Conservation (phyloP, 805 yeast genomes). For the Yarrowia yakushimensis region DNA sequence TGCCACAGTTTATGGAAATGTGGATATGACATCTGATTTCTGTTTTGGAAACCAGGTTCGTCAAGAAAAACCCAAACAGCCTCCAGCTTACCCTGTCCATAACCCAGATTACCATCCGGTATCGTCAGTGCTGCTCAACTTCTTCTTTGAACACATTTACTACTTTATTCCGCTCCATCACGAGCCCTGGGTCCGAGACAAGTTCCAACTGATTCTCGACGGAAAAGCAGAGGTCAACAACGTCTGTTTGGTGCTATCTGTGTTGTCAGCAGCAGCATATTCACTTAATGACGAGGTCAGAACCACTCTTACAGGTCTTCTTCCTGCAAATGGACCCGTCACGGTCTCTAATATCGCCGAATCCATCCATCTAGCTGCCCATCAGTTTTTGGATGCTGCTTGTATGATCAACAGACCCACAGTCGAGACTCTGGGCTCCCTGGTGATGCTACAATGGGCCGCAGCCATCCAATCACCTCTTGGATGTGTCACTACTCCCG, state of each 20-base stretch:
- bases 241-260: slow-evolving; percentile 1
- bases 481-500: slow-evolving; percentile 20
- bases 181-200: slow-evolving; percentile 20
- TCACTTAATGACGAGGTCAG: not conserved
- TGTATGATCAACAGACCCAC: slow-evolving; percentile 3
- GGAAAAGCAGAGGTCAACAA: not conserved
- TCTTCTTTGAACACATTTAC: slow-evolving; percentile 21
- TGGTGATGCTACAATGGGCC: slow-evolving; percentile 7
- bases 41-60: not conserved
- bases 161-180: slow-evolving; percentile 21
- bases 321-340: not conserved
- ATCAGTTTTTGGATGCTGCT: not conserved
- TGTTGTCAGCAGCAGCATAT: not conserved
- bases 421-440: slow-evolving; percentile 19
- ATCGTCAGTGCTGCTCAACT: slow-evolving; percentile 7
- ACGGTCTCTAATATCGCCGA: not conserved
- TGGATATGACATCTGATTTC: slow-evolving; percentile 7
- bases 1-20: slow-evolving; percentile 5
- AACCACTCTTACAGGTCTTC: not conserved
- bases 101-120: slow-evolving; percentile 13
- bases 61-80: not conserved
- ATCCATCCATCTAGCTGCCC: slow-evolving; percentile 1
- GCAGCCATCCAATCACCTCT: slow-evolving; percentile 5
- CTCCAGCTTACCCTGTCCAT: not conserved
- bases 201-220: slow-evolving; percentile 4